These are phyloP conservation scores for Zopfochytrium polystomum DNA, from an alignment of 371 early-diverging fungal species.

Conservation along the genomic window DNA sequence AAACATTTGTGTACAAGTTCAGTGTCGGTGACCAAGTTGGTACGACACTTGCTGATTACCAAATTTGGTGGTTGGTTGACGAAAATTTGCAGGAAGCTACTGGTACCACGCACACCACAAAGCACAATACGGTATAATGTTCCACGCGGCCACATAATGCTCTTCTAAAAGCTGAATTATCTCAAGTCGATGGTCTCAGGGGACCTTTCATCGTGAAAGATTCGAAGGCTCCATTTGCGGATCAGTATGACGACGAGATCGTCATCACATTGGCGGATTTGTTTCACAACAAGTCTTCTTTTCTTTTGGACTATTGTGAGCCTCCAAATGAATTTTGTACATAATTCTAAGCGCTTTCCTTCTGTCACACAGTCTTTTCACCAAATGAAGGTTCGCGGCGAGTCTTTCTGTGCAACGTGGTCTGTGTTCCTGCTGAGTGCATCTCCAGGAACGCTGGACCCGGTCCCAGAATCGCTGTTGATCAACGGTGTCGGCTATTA, in stretches of 20 bases:
- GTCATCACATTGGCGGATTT: constrained; percentile 40
- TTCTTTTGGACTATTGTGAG: constrained; percentile 3
- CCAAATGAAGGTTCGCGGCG: too few relatives aligned
- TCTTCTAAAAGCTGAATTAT: background rate
- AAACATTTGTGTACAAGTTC: constrained; percentile 61
- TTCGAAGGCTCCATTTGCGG: constrained; percentile 44
- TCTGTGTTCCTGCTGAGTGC: too few relatives aligned
- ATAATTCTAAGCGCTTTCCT: too few relatives aligned
- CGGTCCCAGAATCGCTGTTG: constrained; percentile 9
- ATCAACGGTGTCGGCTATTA: constrained; percentile 11
- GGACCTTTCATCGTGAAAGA: constrained; percentile 70
- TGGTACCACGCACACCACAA: constrained; percentile 70
- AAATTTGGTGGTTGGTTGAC: too few relatives aligned
- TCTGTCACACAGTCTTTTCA: too few relatives aligned
- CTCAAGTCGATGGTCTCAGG: constrained; percentile 73
- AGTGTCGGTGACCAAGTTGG: constrained; percentile 61
- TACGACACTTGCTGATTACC: too few relatives aligned
- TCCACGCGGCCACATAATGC: background rate
- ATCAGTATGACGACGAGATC: constrained; percentile 66
- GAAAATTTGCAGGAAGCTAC: too few relatives aligned
- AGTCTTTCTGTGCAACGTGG: too few relatives aligned
- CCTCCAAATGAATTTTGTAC: too few relatives aligned
- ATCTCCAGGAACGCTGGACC: constrained; percentile 1
- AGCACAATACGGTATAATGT: constrained; percentile 51
- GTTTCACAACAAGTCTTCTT: constrained; percentile 9